These are phyloP conservation scores for Solanum sparsipilum DNA, from an alignment of 257 asterid genomes.

Conservation along the genomic window DNA sequence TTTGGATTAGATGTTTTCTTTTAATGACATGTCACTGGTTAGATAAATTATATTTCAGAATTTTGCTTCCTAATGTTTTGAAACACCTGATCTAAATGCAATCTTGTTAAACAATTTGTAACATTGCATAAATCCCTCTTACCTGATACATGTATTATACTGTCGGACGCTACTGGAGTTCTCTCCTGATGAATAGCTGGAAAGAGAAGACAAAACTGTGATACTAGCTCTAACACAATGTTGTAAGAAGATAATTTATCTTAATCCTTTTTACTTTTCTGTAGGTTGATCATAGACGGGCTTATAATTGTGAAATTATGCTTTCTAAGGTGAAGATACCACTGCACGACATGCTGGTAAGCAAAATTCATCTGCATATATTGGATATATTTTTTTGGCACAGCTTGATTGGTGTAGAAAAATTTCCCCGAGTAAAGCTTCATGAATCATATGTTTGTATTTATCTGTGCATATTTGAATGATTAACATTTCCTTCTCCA, in stretches of 20 bases:
- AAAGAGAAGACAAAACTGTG: background rate
- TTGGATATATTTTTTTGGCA: background rate
- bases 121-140: background rate
- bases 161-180: background rate
- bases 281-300: conserved; percentile 85
- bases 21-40: background rate
- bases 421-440: background rate
- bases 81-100: background rate
- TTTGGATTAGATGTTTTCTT: background rate
- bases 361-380: background rate
- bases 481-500: background rate
- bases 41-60: background rate
- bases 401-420: background rate
- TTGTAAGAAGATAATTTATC: background rate
- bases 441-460: background rate
- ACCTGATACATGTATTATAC: background rate
- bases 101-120: background rate
- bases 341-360: conserved; percentile 30
- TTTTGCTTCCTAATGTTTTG: background rate
- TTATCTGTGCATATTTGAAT: background rate
- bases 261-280: background rate
- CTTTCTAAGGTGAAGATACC: conserved; percentile 85
- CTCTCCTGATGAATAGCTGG: background rate
- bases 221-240: background rate
- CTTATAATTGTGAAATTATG: conserved; percentile 92